Percentiles rank a stretch among this genome's conserved stretches.
These are phyloP conservation scores for Aspergillus fructus DNA, from an alignment of 2,329 filamentous ascomycete genomes.

Conservation along the genomic window DNA sequence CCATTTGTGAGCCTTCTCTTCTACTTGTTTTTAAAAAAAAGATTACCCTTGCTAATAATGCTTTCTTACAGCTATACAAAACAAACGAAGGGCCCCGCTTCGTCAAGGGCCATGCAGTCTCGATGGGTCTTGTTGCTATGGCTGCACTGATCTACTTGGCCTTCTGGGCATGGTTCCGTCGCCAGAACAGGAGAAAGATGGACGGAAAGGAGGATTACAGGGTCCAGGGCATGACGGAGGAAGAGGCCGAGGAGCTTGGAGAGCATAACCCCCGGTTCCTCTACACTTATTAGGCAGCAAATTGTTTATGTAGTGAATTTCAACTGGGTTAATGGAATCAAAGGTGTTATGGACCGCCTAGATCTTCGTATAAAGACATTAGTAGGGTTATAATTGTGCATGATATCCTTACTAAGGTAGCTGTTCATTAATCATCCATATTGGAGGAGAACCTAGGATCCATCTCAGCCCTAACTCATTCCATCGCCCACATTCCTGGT, in stretches of 20 bases:
- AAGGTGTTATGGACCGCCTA: too few species aligned
- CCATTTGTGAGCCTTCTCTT: conserved; percentile 1
- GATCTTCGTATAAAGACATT: too few species aligned
- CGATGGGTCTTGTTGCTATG: conserved; percentile 7
- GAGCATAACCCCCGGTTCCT: conserved; percentile 9
- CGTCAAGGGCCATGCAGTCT: conserved; percentile 9
- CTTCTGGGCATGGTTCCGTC: conserved; percentile 9
- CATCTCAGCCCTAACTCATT: too few species aligned
- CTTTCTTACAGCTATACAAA: conserved; percentile 6
- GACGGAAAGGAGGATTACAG: conserved; percentile 1
- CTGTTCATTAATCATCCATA: too few species aligned
- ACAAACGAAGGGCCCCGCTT: conserved; percentile 9
- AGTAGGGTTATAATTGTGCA: too few species aligned
- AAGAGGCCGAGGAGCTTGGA: conserved; percentile 11
- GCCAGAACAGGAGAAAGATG: background rate
- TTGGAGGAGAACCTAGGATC: too few species aligned
- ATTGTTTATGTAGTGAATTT: background rate
- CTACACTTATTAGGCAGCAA: conserved; percentile 4
- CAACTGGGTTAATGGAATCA: too few species aligned
- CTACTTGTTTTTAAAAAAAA: background rate
- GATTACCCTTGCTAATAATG: background rate
- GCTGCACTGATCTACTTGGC: conserved; percentile 4
- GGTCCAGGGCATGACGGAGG: conserved; percentile 4
- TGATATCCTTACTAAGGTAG: too few species aligned
- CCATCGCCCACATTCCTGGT: too few species aligned